Conservation (phyloP, 371 early-diverging fungal genomes). For the Chytridium lagenaria region DNA sequence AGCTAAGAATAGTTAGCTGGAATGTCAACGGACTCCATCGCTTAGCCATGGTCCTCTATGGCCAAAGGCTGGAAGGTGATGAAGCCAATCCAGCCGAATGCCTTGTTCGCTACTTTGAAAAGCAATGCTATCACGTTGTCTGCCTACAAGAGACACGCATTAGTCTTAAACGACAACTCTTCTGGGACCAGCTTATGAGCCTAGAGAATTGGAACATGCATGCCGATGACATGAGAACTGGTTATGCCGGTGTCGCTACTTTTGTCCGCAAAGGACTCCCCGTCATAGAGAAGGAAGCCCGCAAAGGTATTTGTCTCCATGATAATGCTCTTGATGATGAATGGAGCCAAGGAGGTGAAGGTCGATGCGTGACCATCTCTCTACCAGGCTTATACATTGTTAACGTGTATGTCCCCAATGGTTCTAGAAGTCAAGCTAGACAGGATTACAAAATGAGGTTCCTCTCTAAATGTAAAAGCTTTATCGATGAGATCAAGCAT, state of each 20-base stretch:
- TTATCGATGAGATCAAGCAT: conserved; percentile 12
- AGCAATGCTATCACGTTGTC: neutral
- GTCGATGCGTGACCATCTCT: neutral
- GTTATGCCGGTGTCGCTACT: neutral
- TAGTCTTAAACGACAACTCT: neutral
- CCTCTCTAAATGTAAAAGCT: conserved; percentile 10
- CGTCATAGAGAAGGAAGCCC: neutral
- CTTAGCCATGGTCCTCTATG: too few species aligned
- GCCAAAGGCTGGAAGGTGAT: too few species aligned
- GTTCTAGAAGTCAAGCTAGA: conserved; percentile 8
- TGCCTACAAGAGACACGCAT: conserved; percentile 18
- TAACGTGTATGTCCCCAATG: conserved; percentile 31
- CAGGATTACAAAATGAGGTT: conserved; percentile 24
- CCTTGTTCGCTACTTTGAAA: neutral
- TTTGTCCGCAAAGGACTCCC: neutral
- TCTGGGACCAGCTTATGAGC: neutral
- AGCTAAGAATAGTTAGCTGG: too few species aligned
- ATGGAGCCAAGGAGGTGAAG: neutral
- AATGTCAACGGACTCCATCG: too few species aligned
- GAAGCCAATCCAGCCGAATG: too few species aligned
- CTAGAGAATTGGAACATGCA: neutral
- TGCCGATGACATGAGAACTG: neutral
- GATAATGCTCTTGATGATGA: neutral
- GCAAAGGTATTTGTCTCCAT: neutral
- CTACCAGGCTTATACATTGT: neutral